Percentiles rank a stretch among this genome's conserved stretches.
Conservation (phyloP, 1,284 basidiomycete genomes). For the Ceratobasidium sp. region DNA sequence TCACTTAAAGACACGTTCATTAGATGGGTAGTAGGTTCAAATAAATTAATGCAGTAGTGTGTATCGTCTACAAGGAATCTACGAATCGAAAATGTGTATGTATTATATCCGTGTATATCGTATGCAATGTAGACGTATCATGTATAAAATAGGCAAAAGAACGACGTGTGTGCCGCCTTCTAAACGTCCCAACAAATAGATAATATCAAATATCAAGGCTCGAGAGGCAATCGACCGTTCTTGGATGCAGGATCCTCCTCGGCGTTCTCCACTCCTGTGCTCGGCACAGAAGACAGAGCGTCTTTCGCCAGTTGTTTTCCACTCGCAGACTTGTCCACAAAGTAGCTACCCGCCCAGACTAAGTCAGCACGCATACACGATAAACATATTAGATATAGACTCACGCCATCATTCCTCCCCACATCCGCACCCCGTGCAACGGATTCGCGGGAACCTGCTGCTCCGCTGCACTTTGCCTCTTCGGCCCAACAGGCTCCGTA, state of each 20-base stretch:
- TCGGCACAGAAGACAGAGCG: constrained; percentile 4
- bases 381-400: background rate
- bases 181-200: background rate
- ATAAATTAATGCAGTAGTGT: too few species aligned
- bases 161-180: background rate
- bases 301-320: constrained; percentile 28
- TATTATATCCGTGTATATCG: constrained; percentile 19
- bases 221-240: constrained; percentile 20
- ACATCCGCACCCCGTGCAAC: constrained; percentile 38
- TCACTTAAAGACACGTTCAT: background rate
- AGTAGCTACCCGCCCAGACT: constrained; percentile 11
- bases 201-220: constrained; percentile 33
- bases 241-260: constrained; percentile 27
- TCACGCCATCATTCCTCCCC: constrained; percentile 38
- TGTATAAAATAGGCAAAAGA: background rate
- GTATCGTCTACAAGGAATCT: too few species aligned
- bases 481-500: constrained; percentile 22
- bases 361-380: background rate
- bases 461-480: constrained; percentile 30
- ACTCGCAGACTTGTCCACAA: constrained; percentile 34
- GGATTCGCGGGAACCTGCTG: constrained; percentile 38
- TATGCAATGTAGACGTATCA: constrained; percentile 6
- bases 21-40: too few species aligned
- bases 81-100: constrained; percentile 6
- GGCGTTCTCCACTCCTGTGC: background rate